A percentile compares a stretch with the other conserved stretches of the same genome.
Evolutionary conservation across 2,329 filamentous ascomycete species (phyloP).

Genomic region (Keithomyces neogunnii): DNA sequence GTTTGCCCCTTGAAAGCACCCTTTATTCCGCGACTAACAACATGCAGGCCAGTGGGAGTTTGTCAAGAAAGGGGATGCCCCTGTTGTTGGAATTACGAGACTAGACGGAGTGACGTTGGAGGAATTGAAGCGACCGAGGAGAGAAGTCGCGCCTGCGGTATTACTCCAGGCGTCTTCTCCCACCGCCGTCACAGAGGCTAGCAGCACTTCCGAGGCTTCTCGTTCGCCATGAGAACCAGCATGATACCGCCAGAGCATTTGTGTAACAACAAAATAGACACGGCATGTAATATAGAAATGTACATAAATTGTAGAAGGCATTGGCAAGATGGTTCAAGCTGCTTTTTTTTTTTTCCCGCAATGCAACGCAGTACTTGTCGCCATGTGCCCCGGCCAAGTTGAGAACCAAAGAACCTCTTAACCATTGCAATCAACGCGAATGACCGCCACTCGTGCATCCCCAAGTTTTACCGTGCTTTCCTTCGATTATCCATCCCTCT

Average conservation of each 20-base stretch:
- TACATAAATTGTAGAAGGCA: neutral
- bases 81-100: conserved; percentile 89
- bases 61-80: conserved; percentile 82
- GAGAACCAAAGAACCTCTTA: neutral
- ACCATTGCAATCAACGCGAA: no score
- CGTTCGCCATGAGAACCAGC: conserved; percentile 14
- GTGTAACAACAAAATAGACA: neutral
- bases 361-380: neutral
- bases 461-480: no score
- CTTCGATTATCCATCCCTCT: no score
- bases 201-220: conserved; percentile 25
- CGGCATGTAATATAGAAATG: conserved; percentile 1
- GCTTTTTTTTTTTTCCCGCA: neutral
- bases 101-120: conserved; percentile 77
- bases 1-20: conserved; percentile 17
- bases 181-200: conserved; percentile 23
- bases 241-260: neutral
- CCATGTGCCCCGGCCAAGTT: neutral
- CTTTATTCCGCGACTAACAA: conserved; percentile 5
- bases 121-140: conserved; percentile 72
- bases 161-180: conserved; percentile 24
- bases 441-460: no score
- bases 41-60: conserved; percentile 74
- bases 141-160: conserved; percentile 45
- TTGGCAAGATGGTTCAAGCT: neutral